Conservation (phyloP, 2,329 filamentous ascomycete species). For the Paecilomyces sp. region DNA sequence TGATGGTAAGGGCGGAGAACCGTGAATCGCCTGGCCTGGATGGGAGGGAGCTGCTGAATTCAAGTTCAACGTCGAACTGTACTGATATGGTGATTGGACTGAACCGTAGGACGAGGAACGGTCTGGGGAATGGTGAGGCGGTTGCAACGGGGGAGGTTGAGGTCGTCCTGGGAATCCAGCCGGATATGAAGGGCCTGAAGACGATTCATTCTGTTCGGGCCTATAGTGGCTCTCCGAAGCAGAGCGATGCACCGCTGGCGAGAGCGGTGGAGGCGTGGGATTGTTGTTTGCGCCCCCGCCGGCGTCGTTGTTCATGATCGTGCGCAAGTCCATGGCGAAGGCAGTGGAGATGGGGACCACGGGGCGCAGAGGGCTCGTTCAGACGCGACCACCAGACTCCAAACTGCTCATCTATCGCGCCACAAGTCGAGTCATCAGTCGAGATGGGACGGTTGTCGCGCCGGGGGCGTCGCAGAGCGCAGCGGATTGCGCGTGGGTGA, state of each 20-base stretch:
- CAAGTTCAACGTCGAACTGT: slow-evolving; percentile 24
- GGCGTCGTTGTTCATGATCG: slow-evolving; percentile 44
- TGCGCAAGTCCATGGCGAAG: slow-evolving; percentile 45
- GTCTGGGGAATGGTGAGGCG: slow-evolving; percentile 38
- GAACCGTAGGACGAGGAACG: slow-evolving; percentile 32
- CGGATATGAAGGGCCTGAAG: slow-evolving; percentile 18
- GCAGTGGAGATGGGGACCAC: slow-evolving; percentile 10
- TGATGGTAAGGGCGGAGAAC: slow-evolving; percentile 22
- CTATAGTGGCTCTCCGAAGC: slow-evolving; percentile 18
- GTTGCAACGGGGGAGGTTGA: slow-evolving; percentile 39
- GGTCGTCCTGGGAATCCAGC: slow-evolving; percentile 21
- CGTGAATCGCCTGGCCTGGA: slow-evolving; percentile 23
- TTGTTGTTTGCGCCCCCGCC: slow-evolving; percentile 23
- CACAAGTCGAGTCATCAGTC: background rate
- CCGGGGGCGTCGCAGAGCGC: background rate
- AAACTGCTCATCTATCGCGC: background rate
- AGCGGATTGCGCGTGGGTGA: background rate
- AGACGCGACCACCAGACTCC: slow-evolving; percentile 5
- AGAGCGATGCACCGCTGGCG: slow-evolving; percentile 19
- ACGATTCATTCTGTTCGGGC: slow-evolving; percentile 13
- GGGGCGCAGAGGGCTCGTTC: slow-evolving; percentile 4
- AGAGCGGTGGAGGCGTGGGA: slow-evolving; percentile 16
- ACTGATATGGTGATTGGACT: slow-evolving; percentile 34
- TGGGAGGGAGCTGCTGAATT: slow-evolving; percentile 22
- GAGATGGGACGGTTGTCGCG: background rate